Conservation (phyloP, 2,329 filamentous ascomycete genomes). For the Aspergillus udagawae region DNA sequence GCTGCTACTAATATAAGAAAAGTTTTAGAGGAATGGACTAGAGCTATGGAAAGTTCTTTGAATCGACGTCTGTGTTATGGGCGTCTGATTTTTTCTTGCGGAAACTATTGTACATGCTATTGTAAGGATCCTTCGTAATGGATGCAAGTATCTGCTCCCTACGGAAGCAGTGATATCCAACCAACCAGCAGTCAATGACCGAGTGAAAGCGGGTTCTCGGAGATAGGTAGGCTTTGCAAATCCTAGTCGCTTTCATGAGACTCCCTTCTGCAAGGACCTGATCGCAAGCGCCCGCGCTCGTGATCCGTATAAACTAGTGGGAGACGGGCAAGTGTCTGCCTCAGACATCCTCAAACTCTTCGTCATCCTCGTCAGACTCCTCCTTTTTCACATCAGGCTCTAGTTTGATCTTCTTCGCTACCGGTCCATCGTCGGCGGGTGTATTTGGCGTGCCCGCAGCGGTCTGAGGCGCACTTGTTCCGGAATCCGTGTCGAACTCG, state of each 20-base stretch:
- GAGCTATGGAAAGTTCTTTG: not conserved
- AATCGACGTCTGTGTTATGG: not conserved
- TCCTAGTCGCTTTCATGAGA: not conserved
- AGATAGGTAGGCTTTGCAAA: not conserved
- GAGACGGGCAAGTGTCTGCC: not conserved
- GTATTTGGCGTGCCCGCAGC: slow-evolving; percentile 34
- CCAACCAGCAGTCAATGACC: not conserved
- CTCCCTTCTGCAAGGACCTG: not conserved
- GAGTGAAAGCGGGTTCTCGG: not conserved
- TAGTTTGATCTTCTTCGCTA: slow-evolving; percentile 43
- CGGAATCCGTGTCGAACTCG: slow-evolving; percentile 37
- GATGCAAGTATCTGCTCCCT: not conserved
- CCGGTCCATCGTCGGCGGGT: slow-evolving; percentile 36
- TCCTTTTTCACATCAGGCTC: slow-evolving; percentile 35
- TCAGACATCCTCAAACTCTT: slow-evolving; percentile 43
- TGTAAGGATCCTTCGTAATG: not conserved
- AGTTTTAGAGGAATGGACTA: not conserved
- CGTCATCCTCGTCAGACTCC: slow-evolving; percentile 42
- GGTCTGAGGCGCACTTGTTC: slow-evolving; percentile 37
- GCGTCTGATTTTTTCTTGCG: not conserved
- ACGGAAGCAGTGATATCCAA: not conserved
- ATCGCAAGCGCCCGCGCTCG: slow-evolving; percentile 18
- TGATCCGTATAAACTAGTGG: not conserved
- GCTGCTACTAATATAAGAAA: not conserved
- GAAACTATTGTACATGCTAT: not conserved